Conservation (phyloP, 2,329 filamentous ascomycete genomes). For the Pseudogymnoascus sp. region DNA sequence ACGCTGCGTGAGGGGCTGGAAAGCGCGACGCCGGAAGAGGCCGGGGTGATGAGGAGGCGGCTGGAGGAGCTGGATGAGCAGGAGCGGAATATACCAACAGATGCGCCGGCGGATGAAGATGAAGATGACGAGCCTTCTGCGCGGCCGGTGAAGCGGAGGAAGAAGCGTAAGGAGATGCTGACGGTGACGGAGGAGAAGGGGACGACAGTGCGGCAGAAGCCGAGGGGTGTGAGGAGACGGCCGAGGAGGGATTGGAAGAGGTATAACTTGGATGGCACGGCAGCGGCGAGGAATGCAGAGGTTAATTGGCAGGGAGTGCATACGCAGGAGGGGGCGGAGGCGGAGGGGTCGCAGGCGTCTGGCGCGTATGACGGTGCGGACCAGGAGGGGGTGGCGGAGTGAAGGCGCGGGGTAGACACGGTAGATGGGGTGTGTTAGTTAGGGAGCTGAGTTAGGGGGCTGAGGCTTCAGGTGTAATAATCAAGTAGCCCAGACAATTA, state of each 20-base stretch:
- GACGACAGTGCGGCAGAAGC: neutral
- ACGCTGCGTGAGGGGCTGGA: slow-evolving; percentile 13
- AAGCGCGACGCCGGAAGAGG: neutral
- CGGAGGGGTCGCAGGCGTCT: no score
- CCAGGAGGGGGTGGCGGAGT: neutral
- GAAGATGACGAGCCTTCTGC: slow-evolving; percentile 1
- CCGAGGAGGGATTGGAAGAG: slow-evolving; percentile 7
- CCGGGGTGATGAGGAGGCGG: neutral
- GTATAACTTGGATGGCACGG: slow-evolving; percentile 1
- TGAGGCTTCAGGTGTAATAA: no score
- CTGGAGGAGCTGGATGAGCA: slow-evolving; percentile 11
- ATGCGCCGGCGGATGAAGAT: neutral
- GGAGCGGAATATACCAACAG: neutral
- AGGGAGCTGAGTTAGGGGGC: no score
- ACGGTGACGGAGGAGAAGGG: neutral
- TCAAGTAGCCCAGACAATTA: slow-evolving; percentile 38
- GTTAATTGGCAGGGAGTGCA: neutral
- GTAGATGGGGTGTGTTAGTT: neutral
- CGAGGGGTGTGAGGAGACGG: slow-evolving; percentile 1
- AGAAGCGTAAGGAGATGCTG: neutral
- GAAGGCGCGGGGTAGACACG: neutral
- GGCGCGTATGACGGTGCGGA: neutral
- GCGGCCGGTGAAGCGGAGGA: neutral
- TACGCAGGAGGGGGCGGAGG: neutral
- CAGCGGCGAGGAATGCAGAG: neutral